These are phyloP conservation scores for Spiraea crenata DNA, from an alignment of 331 rosid genomes.

Conservation along the genomic window DNA sequence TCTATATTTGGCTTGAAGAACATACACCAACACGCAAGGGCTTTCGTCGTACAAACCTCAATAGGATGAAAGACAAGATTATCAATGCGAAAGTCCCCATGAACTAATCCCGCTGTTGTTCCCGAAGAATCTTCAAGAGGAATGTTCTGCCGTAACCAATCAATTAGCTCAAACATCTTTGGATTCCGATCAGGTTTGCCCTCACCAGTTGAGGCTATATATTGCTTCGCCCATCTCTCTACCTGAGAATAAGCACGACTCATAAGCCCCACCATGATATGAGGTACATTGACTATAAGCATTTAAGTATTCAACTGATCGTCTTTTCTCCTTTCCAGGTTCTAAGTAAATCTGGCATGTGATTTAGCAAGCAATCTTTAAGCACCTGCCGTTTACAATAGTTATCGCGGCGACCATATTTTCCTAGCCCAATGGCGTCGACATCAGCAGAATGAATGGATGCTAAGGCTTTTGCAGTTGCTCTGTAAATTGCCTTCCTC, in stretches of 20 bases:
- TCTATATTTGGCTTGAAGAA: slow-evolving; percentile 1
- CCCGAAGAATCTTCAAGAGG: slow-evolving; percentile 84
- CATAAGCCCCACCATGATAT: not conserved
- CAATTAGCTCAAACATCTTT: slow-evolving; percentile 76
- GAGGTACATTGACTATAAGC: not conserved
- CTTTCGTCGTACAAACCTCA: slow-evolving; percentile 57
- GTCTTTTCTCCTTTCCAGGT: not conserved
- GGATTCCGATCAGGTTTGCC: slow-evolving; percentile 77
- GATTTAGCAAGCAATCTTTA: not conserved
- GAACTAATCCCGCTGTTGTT: slow-evolving; percentile 71
- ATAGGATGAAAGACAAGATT: slow-evolving; percentile 86
- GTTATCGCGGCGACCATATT: slow-evolving; percentile 65
- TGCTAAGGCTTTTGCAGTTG: slow-evolving; percentile 64
- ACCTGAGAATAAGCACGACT: slow-evolving; percentile 41
- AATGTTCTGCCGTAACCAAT: slow-evolving; percentile 71
- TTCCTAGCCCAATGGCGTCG: slow-evolving; percentile 76
- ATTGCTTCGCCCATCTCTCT: slow-evolving; percentile 93
- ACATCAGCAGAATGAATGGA: slow-evolving; percentile 68
- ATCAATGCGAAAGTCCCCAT: slow-evolving; percentile 96
- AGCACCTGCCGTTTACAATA: slow-evolving; percentile 88
- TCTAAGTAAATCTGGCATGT: not conserved
- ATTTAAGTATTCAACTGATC: not conserved
- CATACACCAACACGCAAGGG: slow-evolving; percentile 3
- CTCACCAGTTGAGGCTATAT: slow-evolving; percentile 71
- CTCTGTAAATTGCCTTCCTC: slow-evolving; percentile 65